Conservation (phyloP, 768 basidiomycete species). For the Hypholoma sublateritium region DNA sequence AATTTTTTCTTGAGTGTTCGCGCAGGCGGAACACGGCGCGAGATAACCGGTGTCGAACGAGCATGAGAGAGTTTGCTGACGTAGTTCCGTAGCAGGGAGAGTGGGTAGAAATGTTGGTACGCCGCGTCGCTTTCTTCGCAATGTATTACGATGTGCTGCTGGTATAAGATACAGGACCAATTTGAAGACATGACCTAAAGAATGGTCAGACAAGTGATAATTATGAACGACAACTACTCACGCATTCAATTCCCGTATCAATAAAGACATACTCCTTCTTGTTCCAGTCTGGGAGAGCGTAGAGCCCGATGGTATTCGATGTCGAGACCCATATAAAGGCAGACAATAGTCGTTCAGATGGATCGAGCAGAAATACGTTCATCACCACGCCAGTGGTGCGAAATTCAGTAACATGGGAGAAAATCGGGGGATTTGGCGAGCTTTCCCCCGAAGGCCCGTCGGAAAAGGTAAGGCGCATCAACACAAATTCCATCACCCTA, state of each 20-base stretch:
- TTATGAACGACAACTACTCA: slow-evolving; percentile 34
- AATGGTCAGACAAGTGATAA: neutral
- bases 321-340: slow-evolving; percentile 70
- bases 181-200: slow-evolving; percentile 63
- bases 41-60: slow-evolving; percentile 39
- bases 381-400: slow-evolving; percentile 68
- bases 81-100: slow-evolving; percentile 38
- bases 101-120: slow-evolving; percentile 69
- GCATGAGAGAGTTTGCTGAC: slow-evolving; percentile 23
- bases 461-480: slow-evolving; percentile 67
- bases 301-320: slow-evolving; percentile 57
- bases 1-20: slow-evolving; percentile 53
- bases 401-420: slow-evolving; percentile 62
- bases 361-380: slow-evolving; percentile 77
- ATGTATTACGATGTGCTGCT: slow-evolving; percentile 69
- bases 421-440: slow-evolving; percentile 41
- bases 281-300: slow-evolving; percentile 66
- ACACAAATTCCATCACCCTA: slow-evolving; percentile 67
- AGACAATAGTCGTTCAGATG: slow-evolving; percentile 55
- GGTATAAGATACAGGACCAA: slow-evolving; percentile 74
- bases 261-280: slow-evolving; percentile 67
- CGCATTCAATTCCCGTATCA: slow-evolving; percentile 73
- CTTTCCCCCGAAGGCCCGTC: slow-evolving; percentile 43
- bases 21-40: slow-evolving; percentile 39
- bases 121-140: slow-evolving; percentile 68